A percentile compares a stretch with the other conserved stretches of the same genome.
Conservation (phyloP, 345 rosid genomes). For the Toxicodendron radicans region DNA sequence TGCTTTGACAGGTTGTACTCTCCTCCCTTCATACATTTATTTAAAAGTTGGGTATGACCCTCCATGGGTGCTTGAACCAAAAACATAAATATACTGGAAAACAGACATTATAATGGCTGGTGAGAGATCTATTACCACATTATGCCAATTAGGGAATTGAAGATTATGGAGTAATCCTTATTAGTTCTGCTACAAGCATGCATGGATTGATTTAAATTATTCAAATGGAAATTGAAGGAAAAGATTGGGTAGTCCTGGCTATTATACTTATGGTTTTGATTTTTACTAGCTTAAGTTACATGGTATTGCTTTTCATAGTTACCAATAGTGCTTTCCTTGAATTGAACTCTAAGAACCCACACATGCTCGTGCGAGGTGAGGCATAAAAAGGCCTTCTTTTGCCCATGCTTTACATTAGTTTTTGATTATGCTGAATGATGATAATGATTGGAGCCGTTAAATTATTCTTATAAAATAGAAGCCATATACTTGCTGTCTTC, state of each 20-base stretch:
- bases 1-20: neutral
- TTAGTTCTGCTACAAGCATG: neutral
- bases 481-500: neutral
- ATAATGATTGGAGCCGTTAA: neutral
- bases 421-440: neutral
- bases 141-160: neutral
- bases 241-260: neutral
- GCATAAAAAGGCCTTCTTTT: neutral
- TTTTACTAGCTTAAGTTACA: neutral
- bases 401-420: neutral
- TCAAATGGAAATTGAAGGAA: neutral
- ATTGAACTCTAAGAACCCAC: constrained; percentile 3
- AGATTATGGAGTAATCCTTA: neutral
- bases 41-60: neutral
- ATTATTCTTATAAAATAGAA: neutral
- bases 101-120: neutral
- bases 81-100: neutral
- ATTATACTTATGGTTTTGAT: neutral
- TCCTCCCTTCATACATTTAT: neutral
- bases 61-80: neutral
- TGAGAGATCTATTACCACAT: neutral
- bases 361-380: neutral
- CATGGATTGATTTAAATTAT: neutral
- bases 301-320: neutral
- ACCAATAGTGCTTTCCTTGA: neutral